Percentiles rank a stretch among this genome's conserved stretches.
Conservation (phyloP, 176 grass and related monocot genomes). For the Leersia perrieri region DNA sequence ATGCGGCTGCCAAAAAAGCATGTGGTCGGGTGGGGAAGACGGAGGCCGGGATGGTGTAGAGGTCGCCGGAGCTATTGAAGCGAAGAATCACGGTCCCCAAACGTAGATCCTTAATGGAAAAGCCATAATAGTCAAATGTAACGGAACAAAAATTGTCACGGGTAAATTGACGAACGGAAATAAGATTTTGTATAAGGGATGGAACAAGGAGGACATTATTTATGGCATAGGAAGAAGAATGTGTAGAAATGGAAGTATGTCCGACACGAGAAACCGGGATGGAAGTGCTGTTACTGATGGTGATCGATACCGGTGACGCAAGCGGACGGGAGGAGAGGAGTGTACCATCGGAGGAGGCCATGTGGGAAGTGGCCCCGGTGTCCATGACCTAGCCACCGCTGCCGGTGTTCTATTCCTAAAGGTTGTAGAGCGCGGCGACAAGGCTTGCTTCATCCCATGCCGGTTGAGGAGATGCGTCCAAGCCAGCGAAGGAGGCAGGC, state of each 20-base stretch:
- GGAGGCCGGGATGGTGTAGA: not conserved
- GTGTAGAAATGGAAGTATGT: too few species aligned
- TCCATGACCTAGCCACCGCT: not conserved
- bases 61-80: not conserved
- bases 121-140: not conserved
- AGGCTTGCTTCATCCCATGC: too few species aligned
- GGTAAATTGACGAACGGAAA: not conserved
- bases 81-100: not conserved
- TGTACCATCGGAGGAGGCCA: not conserved
- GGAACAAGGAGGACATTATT: not conserved
- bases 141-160: not conserved
- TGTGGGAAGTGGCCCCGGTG: not conserved
- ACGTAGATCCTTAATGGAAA: not conserved
- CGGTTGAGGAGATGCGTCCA: too few species aligned
- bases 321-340: not conserved
- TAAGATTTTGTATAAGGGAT: not conserved
- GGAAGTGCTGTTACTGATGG: not conserved
- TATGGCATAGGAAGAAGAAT: not conserved
- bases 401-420: too few species aligned
- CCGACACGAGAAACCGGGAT: not conserved
- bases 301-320: not conserved
- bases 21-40: not conserved
- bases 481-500: too few species aligned
- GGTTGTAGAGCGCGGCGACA: too few species aligned
- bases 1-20: not conserved